Base-by-base conservation (phyloP, 805 yeast genomes). In the Vanderwaltozyma tropicalis region DNA sequence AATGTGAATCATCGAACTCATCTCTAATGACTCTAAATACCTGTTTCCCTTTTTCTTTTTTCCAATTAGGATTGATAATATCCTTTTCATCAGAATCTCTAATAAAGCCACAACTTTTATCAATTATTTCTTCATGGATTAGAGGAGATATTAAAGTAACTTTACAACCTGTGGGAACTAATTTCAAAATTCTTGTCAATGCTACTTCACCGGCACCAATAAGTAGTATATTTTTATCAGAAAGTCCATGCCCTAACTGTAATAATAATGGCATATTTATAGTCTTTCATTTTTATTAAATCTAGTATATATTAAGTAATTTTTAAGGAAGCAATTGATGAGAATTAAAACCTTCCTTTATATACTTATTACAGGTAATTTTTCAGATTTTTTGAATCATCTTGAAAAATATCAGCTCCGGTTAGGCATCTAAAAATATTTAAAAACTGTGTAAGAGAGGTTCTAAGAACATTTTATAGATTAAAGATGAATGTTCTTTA, bases 141-240 rank as follows among this genome's bases (percentile, higher is more conserved):
- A 39, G 46, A 4, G 57, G 53, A 2, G 60, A 44, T 4, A 60
- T 45, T 4, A 59, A 34, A 3, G 61, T 55, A n/a, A 60, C 41
- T 30, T 47, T 45, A 28, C 61, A 52, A 9, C 60, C 61, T 2
- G 63, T 55, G 0, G 61, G 56, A 7, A 59, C 38, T 19, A 60
- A 40, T 31, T 60, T 60, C 16, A 43, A 44, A 13, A 60, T 31
- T 37, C 64, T 46, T 1, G 62, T 57, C 14, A 47, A 34, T 2
- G 58, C 55, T 13, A 60, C 62, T 28, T 52, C 59, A n/a, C 64
- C 64, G 15, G 53, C 62, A 9, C 64, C 64, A 13, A 60, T 51
- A 9, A 60, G 35, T 13, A 60, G 40, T 3, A 60, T 50, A 30
- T 52, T 43, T 28, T 45, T 45, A 15, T 40, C 49, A 9, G 41